Conservation (phyloP, 768 basidiomycete species). For the Tubosaeta sp. region DNA sequence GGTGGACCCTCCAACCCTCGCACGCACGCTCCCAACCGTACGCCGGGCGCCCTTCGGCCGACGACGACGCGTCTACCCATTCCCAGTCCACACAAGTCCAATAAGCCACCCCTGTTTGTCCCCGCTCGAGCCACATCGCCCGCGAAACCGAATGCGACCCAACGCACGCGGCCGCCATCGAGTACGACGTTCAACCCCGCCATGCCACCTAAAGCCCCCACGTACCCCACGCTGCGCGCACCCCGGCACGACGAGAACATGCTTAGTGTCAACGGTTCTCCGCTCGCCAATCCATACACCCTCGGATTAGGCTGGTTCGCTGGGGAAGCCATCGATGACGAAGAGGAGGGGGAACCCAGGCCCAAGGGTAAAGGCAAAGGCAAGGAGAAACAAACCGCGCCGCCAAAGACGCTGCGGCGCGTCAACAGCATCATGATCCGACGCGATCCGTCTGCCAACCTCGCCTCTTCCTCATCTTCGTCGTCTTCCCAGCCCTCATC, state of each 20-base stretch:
- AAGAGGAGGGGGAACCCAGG: slow-evolving; percentile 17
- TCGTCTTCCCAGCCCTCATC: slow-evolving; percentile 14
- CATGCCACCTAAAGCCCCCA: slow-evolving; percentile 41
- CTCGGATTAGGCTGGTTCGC: slow-evolving; percentile 61
- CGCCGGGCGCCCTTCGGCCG: slow-evolving; percentile 36
- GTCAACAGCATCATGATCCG: slow-evolving; percentile 62
- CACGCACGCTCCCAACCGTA: slow-evolving; percentile 37
- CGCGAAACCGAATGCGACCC: slow-evolving; percentile 32
- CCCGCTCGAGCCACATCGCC: slow-evolving; percentile 50
- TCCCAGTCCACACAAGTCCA: slow-evolving; percentile 34
- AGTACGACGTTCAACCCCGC: slow-evolving; percentile 68
- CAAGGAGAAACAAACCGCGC: slow-evolving; percentile 19
- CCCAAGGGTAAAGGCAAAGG: slow-evolving; percentile 17
- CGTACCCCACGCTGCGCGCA: slow-evolving; percentile 50
- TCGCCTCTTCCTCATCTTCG: slow-evolving; percentile 28
- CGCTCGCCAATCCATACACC: slow-evolving; percentile 73
- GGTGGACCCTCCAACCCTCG: slow-evolving; percentile 43
- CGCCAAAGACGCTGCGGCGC: slow-evolving; percentile 28
- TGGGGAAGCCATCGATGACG: slow-evolving; percentile 28
- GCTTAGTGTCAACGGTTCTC: slow-evolving; percentile 80
- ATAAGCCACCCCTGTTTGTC: slow-evolving; percentile 23
- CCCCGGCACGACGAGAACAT: slow-evolving; percentile 73
- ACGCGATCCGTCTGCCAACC: slow-evolving; percentile 48
- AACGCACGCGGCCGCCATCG: slow-evolving; percentile 47
- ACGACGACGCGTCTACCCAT: slow-evolving; percentile 25